phyloP scores from a whole-genome alignment of 116 monocot genomes.

The Dioscorea cayenensis region DNA sequence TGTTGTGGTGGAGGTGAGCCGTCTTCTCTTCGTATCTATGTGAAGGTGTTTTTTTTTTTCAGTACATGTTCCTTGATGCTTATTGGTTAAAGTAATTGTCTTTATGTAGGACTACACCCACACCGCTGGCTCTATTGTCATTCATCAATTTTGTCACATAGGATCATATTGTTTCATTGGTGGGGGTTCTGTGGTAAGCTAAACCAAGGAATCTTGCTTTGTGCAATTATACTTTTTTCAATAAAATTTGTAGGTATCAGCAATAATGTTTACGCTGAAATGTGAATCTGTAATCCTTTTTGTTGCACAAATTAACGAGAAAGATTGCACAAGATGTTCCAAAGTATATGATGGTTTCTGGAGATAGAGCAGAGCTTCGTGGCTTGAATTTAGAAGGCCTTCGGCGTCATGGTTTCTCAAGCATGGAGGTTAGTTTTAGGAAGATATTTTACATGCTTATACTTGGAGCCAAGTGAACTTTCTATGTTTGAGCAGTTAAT shows the following conservation, averaged over 20 bases:
- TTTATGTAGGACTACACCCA: slow-evolving; percentile 55
- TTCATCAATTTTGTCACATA: slow-evolving; percentile 95
- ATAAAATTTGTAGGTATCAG: too few species aligned
- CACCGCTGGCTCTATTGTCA: slow-evolving; percentile 70
- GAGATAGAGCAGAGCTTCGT: slow-evolving; percentile 85
- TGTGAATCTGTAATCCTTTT: too few species aligned
- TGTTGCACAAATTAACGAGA: slow-evolving; percentile 3
- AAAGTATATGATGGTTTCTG: slow-evolving; percentile 89
- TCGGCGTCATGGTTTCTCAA: slow-evolving; percentile 68
- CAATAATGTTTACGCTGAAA: too few species aligned
- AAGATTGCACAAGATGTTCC: slow-evolving; percentile 96
- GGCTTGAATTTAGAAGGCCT: slow-evolving; percentile 92
- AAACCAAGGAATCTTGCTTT: background rate
- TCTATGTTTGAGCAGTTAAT: background rate
- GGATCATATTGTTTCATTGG: slow-evolving; percentile 87
- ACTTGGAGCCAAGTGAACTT: background rate
- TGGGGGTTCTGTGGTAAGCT: slow-evolving; percentile 84
- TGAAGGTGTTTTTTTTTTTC: background rate
- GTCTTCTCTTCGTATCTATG: slow-evolving; percentile 6
- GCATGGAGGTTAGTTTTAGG: slow-evolving; percentile 35
- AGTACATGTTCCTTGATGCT: background rate
- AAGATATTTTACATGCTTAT: too few species aligned
- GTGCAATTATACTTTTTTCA: too few species aligned
- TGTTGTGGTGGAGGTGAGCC: slow-evolving; percentile 76
- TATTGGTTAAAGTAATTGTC: background rate